phyloP scores from a whole-genome alignment of 2,329 filamentous ascomycete genomes.

The Pseudopyrenochaeta lycopersici region DNA sequence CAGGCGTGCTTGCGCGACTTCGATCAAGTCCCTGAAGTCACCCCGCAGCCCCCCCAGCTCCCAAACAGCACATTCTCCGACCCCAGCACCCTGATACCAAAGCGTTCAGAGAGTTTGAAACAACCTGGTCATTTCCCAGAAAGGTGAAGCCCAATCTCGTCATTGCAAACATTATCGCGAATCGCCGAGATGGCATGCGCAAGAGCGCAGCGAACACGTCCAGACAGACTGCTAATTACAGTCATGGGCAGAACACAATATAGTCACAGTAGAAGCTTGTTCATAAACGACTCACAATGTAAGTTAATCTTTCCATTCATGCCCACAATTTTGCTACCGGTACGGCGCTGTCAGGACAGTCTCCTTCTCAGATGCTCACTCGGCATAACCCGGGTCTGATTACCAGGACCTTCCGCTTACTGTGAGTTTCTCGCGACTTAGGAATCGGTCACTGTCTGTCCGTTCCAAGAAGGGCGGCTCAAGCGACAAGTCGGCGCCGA shows the following conservation, averaged over 20 bases:
- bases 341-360: too few relatives aligned
- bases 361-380: not conserved
- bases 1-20: constrained; percentile 19
- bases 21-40: constrained; percentile 12
- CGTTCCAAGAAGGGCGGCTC: constrained; percentile 68
- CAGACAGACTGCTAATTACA: constrained; percentile 34
- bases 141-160: constrained; percentile 14
- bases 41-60: constrained; percentile 19
- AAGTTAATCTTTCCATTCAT: constrained; percentile 39
- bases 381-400: too few relatives aligned
- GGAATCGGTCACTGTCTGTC: constrained; percentile 78
- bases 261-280: constrained; percentile 18
- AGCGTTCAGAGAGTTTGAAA: constrained; percentile 16
- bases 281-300: constrained; percentile 36
- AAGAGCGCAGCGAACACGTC: constrained; percentile 11
- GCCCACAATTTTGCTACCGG: not conserved
- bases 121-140: constrained; percentile 4
- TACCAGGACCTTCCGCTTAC: constrained; percentile 34
- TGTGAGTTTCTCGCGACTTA: constrained; percentile 46
- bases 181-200: constrained; percentile 18
- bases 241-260: constrained; percentile 22
- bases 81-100: constrained; percentile 20
- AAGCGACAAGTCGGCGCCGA: constrained; percentile 54
- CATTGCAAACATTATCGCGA: constrained; percentile 5
- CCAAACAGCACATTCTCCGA: constrained; percentile 25